Conservation (phyloP, 371 early-diverging fungal species). For the Choanephora cucurbitarum region DNA sequence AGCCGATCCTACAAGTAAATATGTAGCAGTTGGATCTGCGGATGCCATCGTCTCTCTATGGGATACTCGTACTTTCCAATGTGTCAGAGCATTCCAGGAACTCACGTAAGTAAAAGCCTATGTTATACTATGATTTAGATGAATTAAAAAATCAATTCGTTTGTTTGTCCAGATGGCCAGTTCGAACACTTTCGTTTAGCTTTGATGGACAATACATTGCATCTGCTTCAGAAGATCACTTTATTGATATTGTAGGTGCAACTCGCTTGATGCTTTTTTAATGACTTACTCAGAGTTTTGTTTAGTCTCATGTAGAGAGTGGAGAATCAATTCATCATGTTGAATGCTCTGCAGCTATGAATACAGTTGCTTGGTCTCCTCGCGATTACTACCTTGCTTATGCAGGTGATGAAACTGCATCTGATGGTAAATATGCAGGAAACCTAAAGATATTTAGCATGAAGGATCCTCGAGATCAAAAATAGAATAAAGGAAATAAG, state of each 20-base stretch:
- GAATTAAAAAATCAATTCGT: no score
- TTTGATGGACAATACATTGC: conserved; percentile 85
- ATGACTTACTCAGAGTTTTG: no score
- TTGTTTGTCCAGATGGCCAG: no score
- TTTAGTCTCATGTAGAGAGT: conserved; percentile 73
- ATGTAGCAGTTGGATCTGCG: conserved; percentile 78
- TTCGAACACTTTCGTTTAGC: conserved; percentile 83
- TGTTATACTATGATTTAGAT: conserved; percentile 34
- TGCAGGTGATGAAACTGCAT: conserved; percentile 72
- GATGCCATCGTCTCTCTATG: conserved; percentile 77
- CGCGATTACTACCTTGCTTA: conserved; percentile 76
- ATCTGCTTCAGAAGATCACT: conserved; percentile 78
- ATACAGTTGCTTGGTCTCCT: conserved; percentile 87
- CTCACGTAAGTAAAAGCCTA: conserved; percentile 58
- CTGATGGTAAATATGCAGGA: conserved; percentile 50
- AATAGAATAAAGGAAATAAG: background rate
- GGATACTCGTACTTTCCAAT: conserved; percentile 69
- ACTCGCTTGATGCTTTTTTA: no score
- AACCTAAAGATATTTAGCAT: conserved; percentile 50
- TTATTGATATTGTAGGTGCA: conserved; percentile 73
- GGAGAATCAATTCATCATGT: conserved; percentile 75
- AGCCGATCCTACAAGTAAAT: conserved; percentile 77
- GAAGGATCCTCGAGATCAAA: conserved; percentile 37
- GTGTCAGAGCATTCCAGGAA: conserved; percentile 67
- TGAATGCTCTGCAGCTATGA: conserved; percentile 69